Evolutionary conservation across 2,329 filamentous ascomycete genomes (phyloP).

Genomic region (Colletotrichum spinosum): DNA sequence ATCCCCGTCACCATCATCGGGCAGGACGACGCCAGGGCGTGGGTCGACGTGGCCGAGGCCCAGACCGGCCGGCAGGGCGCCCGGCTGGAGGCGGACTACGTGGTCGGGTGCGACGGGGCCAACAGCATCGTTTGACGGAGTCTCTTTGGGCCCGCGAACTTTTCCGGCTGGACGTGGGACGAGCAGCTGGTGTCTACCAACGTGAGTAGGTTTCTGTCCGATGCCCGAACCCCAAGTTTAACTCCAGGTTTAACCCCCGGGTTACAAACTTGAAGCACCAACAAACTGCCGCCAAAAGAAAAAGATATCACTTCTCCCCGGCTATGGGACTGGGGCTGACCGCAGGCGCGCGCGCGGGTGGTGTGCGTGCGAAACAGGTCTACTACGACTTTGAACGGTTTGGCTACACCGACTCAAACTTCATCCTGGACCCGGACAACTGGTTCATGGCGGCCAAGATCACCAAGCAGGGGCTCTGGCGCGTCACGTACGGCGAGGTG

Average conservation of each 20-base stretch:
- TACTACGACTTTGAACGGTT: slow-evolving; percentile 69
- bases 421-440: slow-evolving; percentile 70
- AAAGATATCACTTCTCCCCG: too few relatives aligned
- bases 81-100: slow-evolving; percentile 59
- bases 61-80: slow-evolving; percentile 44
- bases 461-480: slow-evolving; percentile 68
- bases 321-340: too few relatives aligned
- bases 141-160: slow-evolving; percentile 62
- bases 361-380: neutral
- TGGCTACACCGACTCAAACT: slow-evolving; percentile 66
- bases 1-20: slow-evolving; percentile 59
- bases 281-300: too few relatives aligned
- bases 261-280: too few relatives aligned
- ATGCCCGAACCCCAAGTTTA: too few relatives aligned
- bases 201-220: slow-evolving; percentile 44
- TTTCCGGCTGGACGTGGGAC: slow-evolving; percentile 69
- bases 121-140: slow-evolving; percentile 59
- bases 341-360: too few relatives aligned
- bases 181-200: slow-evolving; percentile 72
- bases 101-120: slow-evolving; percentile 67
- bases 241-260: too few relatives aligned
- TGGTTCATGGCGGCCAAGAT: slow-evolving; percentile 71
- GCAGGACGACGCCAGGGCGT: slow-evolving; percentile 55
- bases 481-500: slow-evolving; percentile 71
- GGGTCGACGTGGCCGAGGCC: slow-evolving; percentile 54